These are phyloP conservation scores for Boletus rubroflammeus DNA, from an alignment of 768 basidiomycete species.

Conservation along the genomic window DNA sequence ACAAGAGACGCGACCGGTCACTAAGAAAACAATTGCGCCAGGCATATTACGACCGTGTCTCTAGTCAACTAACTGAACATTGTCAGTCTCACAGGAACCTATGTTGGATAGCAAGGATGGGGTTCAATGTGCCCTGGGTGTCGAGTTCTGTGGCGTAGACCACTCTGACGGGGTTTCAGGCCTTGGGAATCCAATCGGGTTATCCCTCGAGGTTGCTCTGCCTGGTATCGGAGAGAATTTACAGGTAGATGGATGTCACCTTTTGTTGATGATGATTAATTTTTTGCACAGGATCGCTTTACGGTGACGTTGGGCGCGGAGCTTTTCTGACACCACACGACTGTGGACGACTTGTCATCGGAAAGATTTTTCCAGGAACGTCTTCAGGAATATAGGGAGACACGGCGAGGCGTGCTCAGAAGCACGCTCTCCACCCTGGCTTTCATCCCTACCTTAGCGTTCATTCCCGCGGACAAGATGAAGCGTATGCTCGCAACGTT, in stretches of 20 bases:
- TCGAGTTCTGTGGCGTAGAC: conserved; percentile 13
- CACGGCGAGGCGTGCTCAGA: conserved; percentile 8
- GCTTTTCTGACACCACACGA: conserved; percentile 7
- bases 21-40: background rate
- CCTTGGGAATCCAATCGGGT: conserved; percentile 14
- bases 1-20: conserved; percentile 2
- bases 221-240: conserved; percentile 38
- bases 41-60: conserved; percentile 19
- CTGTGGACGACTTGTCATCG: conserved; percentile 12
- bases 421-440: conserved; percentile 16
- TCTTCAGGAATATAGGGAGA: too few relatives aligned
- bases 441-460: conserved; percentile 10
- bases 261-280: background rate
- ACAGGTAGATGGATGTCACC: conserved; percentile 10
- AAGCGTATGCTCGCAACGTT: conserved; percentile 2
- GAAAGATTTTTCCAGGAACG: too few relatives aligned
- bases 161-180: conserved; percentile 1
- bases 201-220: conserved; percentile 31
- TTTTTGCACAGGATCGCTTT: conserved; percentile 10
- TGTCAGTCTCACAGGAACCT: conserved; percentile 22
- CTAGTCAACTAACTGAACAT: conserved; percentile 27
- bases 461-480: conserved; percentile 13
- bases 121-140: conserved; percentile 13
- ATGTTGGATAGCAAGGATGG: conserved; percentile 5
- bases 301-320: conserved; percentile 14